Evolutionary conservation across 2,329 filamentous ascomycete species (phyloP), one percentile per base, ranked within the genome.

Genomic region (Periconia digitata): DNA sequence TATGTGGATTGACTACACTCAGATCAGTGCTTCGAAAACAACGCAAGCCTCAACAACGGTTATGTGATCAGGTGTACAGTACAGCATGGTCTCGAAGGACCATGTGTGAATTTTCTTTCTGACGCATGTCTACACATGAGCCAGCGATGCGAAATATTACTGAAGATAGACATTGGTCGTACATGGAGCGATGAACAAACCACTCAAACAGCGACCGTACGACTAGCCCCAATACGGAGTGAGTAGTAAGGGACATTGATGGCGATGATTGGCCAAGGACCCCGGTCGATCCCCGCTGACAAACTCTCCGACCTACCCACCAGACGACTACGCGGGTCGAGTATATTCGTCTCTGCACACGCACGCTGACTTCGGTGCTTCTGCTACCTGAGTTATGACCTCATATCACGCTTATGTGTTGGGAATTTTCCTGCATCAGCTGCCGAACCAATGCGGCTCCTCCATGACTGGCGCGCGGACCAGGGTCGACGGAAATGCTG

Each of bases 251-350:
- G 27, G n/a, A 32, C 12, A 27, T 27, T 27, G 24, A 27, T 27
- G 6, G 7, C 24, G 7, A 13, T 32, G 27, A 32, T 4, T 6
- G 27, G 27, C 8, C n/a, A 10, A 32, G n/a, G 24, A 32, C n/a
- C 27, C 27, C 8, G n/a, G 27, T 32, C 3, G 27, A 32, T 32
- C 24, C 48, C 16, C 48, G 64, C 65, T 68, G 55, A 69, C 63
- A 66, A 66, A 69, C 55, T 44, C 43, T 54, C 58, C 52, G 56
- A 51, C 18, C 36, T 24, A 43, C 22, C 58, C 49, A 44, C 40
- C 41, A 21, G 23, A 23, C 16, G 27, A 40, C n/a, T 39, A 15
- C 56, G 55, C 63, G 54, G 52, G 20, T 42, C 47, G 27, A 32
- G 54, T 58, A 60, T 56, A 50, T 58, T 50, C 49, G 58, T 49